Base-by-base conservation (phyloP, 2,329 filamentous ascomycete genomes). In the Cryphonectria naterciae region DNA sequence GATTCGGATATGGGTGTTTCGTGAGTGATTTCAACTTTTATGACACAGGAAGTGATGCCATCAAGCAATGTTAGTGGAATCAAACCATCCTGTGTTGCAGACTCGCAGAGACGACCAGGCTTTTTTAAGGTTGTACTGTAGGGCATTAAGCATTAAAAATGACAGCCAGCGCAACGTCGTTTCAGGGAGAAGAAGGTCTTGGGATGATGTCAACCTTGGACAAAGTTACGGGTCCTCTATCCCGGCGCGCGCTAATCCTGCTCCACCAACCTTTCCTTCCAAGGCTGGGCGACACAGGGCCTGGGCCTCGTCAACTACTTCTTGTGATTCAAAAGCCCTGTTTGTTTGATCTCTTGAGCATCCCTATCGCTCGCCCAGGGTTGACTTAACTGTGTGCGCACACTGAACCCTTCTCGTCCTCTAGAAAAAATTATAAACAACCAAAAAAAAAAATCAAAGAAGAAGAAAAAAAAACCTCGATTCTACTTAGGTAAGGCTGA, bases 121-220 rank as follows among this genome's bases (percentile, higher is more conserved):
- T 49, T 49, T 46, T 49, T 49, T 65, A 52, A 66, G 35, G 60
- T 25, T 25, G 39, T 17, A 43, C 15, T 19, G 10, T 60, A 58
- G 49, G 49, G 65, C 52, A 60, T 32, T 41, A 37, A 60, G 49
- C n/a, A 41, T 41, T 37, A 11, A 49, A n/a, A 49, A n/a, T 49
- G 46, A 49, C 46, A 49, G 65, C n/a, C 54, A 60, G 65, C 52
- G n/a, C 49, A 60, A 41, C 65, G 58, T 41, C 65, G 54, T 43
- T 61, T 67, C 65, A 61, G 54, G 63, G 65, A 46, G 52, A 4
- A n/a, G 43, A 37, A 39, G 13, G 6, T n/a, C 46, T 39, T 67
- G 22, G 65, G 41, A 65, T 65, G 63, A 65, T 65, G 63, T 65
- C 63, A 65, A 41, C 19, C 60, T 13, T 62, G 35, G 37, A 62